Conservation (phyloP, 2,329 filamentous ascomycete species). For the Coniella vitis region DNA sequence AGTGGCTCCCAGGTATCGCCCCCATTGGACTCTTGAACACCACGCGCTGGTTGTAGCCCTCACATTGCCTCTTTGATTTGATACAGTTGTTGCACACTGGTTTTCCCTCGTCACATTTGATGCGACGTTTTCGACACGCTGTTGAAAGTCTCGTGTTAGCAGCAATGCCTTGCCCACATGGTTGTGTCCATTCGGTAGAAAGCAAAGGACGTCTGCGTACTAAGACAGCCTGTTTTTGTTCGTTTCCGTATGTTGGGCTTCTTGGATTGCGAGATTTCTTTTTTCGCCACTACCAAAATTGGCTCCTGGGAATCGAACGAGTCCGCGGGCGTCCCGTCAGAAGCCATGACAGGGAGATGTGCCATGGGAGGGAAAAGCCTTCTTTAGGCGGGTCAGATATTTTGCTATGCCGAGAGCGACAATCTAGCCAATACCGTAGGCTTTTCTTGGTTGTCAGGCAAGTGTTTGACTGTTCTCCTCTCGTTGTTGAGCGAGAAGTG, state of each 20-base stretch:
- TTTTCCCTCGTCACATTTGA: slow-evolving; percentile 91
- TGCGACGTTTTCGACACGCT: slow-evolving; percentile 90
- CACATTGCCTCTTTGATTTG: slow-evolving; percentile 77
- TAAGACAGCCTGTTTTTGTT: slow-evolving; percentile 90
- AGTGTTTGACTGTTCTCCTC: neutral
- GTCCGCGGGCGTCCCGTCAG: slow-evolving; percentile 17
- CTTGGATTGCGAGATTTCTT: slow-evolving; percentile 37
- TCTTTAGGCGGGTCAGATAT: neutral
- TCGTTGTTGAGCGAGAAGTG: slow-evolving; percentile 4
- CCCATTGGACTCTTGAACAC: slow-evolving; percentile 71
- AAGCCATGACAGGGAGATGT: slow-evolving; percentile 5
- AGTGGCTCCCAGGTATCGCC: slow-evolving; percentile 44
- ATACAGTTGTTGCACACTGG: slow-evolving; percentile 78
- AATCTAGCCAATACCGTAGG: neutral
- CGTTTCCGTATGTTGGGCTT: slow-evolving; percentile 54
- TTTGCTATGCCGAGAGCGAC: neutral
- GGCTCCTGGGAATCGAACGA: slow-evolving; percentile 26
- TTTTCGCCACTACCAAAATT: slow-evolving; percentile 28
- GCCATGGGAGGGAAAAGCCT: neutral
- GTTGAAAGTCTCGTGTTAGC: slow-evolving; percentile 18
- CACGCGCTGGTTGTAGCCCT: slow-evolving; percentile 76
- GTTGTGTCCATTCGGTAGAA: neutral
- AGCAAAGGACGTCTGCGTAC: slow-evolving; percentile 41
- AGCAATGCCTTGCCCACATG: neutral
- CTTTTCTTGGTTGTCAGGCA: neutral